phyloP scores from a whole-genome alignment of 805 yeast genomes.

The Metschnikowia aberdeeniae region DNA sequence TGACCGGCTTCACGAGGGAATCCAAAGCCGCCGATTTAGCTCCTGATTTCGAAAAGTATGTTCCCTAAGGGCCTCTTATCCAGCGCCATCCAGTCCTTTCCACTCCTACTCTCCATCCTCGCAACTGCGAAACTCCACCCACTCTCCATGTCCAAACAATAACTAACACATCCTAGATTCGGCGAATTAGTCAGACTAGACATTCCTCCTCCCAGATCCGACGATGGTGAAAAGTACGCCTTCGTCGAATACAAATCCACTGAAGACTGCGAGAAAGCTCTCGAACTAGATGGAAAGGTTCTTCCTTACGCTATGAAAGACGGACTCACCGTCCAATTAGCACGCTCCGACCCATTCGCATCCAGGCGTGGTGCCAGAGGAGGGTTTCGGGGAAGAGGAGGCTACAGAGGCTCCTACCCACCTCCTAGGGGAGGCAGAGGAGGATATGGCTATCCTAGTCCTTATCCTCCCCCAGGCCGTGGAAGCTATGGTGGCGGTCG shows the following conservation, averaged over 20 bases:
- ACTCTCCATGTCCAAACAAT: slow-evolving; percentile 1
- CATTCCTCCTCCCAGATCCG: slow-evolving; percentile 59
- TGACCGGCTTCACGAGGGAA: slow-evolving; percentile 53
- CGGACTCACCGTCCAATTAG: slow-evolving; percentile 50
- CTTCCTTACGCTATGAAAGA: slow-evolving; percentile 38
- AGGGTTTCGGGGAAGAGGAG: slow-evolving; percentile 17
- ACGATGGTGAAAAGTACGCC: slow-evolving; percentile 58
- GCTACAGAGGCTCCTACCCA: slow-evolving; percentile 18
- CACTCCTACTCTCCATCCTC: background rate
- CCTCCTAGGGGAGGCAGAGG: slow-evolving; percentile 18
- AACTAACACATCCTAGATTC: slow-evolving; percentile 32
- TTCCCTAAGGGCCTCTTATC: slow-evolving; percentile 18
- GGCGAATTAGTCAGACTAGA: slow-evolving; percentile 58
- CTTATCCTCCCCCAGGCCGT: slow-evolving; percentile 5
- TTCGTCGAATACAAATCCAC: slow-evolving; percentile 54
- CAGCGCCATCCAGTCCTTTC: slow-evolving; percentile 4
- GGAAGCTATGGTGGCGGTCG: slow-evolving; percentile 19
- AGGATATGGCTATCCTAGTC: slow-evolving; percentile 21
- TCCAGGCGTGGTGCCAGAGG: slow-evolving; percentile 29
- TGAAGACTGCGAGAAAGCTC: slow-evolving; percentile 53
- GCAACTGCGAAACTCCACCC: slow-evolving; percentile 2
- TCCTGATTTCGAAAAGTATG: slow-evolving; percentile 58
- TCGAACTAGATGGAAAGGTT: slow-evolving; percentile 44
- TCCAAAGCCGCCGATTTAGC: slow-evolving; percentile 56
- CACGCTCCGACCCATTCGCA: slow-evolving; percentile 50